These are phyloP conservation scores for Aspergillus brasiliensis DNA, from an alignment of 2,329 filamentous ascomycete species.

Conservation along the genomic window DNA sequence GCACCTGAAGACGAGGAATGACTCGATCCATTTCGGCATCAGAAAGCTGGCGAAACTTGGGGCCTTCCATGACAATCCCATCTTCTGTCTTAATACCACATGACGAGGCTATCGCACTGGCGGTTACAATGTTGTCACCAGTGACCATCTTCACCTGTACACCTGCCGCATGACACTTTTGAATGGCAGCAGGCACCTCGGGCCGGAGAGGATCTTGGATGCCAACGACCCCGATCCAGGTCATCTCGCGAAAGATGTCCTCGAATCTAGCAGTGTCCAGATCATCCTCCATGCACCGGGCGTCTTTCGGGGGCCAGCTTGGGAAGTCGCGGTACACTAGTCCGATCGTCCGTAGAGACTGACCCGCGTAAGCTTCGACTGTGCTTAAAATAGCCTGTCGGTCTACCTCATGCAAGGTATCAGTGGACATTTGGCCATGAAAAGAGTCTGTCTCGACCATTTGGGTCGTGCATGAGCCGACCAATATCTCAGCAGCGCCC, in stretches of 20 bases:
- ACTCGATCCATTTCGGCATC: constrained; percentile 61
- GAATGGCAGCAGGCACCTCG: constrained; percentile 68
- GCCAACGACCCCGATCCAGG: constrained; percentile 70
- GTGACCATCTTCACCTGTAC: constrained; percentile 75
- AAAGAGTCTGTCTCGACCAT: constrained; percentile 32
- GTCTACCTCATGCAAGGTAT: constrained; percentile 18
- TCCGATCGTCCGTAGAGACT: constrained; percentile 74
- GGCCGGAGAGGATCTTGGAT: constrained; percentile 74
- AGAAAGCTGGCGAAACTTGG: constrained; percentile 64
- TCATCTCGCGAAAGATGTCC: constrained; percentile 71
- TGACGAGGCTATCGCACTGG: constrained; percentile 71
- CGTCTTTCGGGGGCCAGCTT: constrained; percentile 64
- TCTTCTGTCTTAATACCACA: constrained; percentile 67
- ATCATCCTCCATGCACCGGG: constrained; percentile 62
- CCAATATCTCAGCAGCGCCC: constrained; percentile 52
- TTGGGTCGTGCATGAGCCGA: constrained; percentile 37
- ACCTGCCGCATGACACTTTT: constrained; percentile 67
- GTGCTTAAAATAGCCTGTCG: constrained; percentile 32
- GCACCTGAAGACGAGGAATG: constrained; percentile 63
- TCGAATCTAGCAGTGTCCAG: constrained; percentile 65
- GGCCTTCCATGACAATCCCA: constrained; percentile 69
- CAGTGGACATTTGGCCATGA: constrained; percentile 26
- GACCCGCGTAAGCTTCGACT: constrained; percentile 47
- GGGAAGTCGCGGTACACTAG: constrained; percentile 74
- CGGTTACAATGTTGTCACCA: constrained; percentile 70